Evolutionary conservation across 768 basidiomycete species (phyloP).

Genomic region (Phaeotremella fagi): DNA sequence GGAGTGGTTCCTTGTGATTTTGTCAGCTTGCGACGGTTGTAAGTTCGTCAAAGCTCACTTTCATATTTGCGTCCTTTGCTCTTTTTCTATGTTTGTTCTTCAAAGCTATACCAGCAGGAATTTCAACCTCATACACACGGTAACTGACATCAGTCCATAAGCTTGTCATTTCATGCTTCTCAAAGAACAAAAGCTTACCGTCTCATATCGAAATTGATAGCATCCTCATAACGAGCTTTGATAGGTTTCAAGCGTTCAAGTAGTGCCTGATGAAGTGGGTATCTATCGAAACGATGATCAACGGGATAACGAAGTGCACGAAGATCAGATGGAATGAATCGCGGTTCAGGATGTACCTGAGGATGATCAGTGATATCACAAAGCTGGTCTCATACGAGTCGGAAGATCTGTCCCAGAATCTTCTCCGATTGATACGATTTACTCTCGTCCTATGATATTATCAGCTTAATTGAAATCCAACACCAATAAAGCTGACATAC

Average conservation of each 20-base stretch:
- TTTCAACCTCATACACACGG: conserved; percentile 43
- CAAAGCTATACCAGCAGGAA: conserved; percentile 42
- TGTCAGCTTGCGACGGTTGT: too few relatives aligned
- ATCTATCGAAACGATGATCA: conserved; percentile 25
- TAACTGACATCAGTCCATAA: too few relatives aligned
- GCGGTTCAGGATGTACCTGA: conserved; percentile 43
- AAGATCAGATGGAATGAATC: conserved; percentile 34
- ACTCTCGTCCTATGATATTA: conserved; percentile 13
- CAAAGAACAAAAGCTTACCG: conserved; percentile 18
- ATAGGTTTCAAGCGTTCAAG: conserved; percentile 31
- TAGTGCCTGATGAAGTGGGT: conserved; percentile 19
- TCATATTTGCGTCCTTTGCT: conserved; percentile 43
- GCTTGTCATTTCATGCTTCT: too few relatives aligned
- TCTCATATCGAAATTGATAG: conserved; percentile 38
- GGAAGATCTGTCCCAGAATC: conserved; percentile 41
- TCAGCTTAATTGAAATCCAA: too few relatives aligned
- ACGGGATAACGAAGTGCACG: conserved; percentile 20
- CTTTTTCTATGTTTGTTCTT: conserved; percentile 36
- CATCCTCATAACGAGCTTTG: conserved; percentile 39
- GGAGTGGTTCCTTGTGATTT: conserved; percentile 34
- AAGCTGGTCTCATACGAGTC: conserved; percentile 18
- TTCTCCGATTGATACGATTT: conserved; percentile 35
- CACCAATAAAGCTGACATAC: conserved; percentile 15
- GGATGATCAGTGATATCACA: neutral
- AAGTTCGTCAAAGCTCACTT: conserved; percentile 35